These are phyloP conservation scores for Suillus placidus DNA, from an alignment of 768 basidiomycete species.

Conservation along the genomic window DNA sequence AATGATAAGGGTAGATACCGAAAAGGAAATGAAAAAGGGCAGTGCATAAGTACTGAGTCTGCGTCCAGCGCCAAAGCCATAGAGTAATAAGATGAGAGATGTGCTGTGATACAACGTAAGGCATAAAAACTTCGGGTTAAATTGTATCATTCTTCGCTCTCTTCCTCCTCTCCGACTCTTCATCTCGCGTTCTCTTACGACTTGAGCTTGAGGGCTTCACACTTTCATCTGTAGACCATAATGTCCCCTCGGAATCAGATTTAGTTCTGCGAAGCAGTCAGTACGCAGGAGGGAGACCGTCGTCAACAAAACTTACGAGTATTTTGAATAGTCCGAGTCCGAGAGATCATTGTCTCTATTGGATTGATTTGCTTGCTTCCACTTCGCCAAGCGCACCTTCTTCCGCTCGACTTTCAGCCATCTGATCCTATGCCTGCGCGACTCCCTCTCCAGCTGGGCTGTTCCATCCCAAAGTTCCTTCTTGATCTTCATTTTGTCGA, in stretches of 20 bases:
- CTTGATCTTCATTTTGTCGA: constrained; percentile 35
- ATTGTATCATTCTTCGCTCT: not conserved
- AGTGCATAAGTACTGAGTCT: no score
- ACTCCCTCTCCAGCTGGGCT: constrained; percentile 23
- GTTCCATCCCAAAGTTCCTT: constrained; percentile 37
- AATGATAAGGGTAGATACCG: no score
- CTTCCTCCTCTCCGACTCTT: not conserved
- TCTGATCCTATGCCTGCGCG: constrained; percentile 27
- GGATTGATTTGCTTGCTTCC: constrained; percentile 21
- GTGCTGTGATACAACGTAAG: not conserved
- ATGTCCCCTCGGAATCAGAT: constrained; percentile 12
- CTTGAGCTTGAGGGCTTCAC: not conserved
- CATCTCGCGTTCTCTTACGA: constrained; percentile 3
- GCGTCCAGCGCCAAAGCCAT: no score
- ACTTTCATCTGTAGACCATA: constrained; percentile 10
- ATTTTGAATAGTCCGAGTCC: constrained; percentile 24
- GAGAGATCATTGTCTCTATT: constrained; percentile 13
- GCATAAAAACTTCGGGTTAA: not conserved
- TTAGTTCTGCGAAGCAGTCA: not conserved
- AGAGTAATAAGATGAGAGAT: not conserved
- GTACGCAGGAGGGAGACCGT: not conserved
- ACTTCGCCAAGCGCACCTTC: constrained; percentile 21
- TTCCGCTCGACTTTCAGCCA: constrained; percentile 29
- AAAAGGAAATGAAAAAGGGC: no score
- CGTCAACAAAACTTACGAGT: constrained; percentile 23